These are phyloP conservation scores for Penicillium sp. DNA, from an alignment of 2,329 filamentous ascomycete genomes.

Conservation along the genomic window DNA sequence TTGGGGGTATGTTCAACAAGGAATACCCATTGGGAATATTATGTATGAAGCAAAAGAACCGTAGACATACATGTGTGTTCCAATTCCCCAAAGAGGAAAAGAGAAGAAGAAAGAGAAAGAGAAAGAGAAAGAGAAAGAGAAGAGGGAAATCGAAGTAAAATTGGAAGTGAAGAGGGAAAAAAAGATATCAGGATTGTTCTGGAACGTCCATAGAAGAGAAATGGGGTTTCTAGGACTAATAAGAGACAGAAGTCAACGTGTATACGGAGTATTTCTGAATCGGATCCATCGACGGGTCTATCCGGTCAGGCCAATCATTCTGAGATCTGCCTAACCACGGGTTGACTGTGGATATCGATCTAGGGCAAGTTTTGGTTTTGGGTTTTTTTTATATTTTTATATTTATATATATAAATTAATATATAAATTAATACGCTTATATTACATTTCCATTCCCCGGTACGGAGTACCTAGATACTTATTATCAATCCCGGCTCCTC, in stretches of 20 bases:
- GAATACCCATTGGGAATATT: slow-evolving; percentile 9
- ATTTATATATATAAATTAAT: not conserved
- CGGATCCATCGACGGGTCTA: slow-evolving; percentile 30
- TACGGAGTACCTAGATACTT: slow-evolving; percentile 2
- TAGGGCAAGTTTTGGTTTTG: slow-evolving; percentile 11
- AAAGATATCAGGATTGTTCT: slow-evolving; percentile 14
- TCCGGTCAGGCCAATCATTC: slow-evolving; percentile 26
- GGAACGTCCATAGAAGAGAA: slow-evolving; percentile 22
- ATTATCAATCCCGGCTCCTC: not conserved
- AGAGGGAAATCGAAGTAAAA: slow-evolving; percentile 1
- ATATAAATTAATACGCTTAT: not conserved
- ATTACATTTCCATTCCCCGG: slow-evolving; percentile 1
- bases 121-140: not conserved
- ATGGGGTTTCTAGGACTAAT: slow-evolving; percentile 1
- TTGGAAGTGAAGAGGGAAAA: slow-evolving; percentile 11
- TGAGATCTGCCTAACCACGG: slow-evolving; percentile 26
- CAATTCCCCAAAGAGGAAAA: slow-evolving; percentile 1
- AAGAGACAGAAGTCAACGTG: not conserved
- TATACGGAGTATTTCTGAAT: slow-evolving; percentile 19
- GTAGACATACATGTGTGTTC: slow-evolving; percentile 23
- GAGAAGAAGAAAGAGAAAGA: not conserved
- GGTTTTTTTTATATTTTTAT: not conserved
- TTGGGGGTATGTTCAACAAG: not conserved
- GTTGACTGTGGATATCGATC: slow-evolving; percentile 25
- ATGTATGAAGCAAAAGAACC: slow-evolving; percentile 28